Base-by-base conservation (phyloP, 805 yeast genomes). In the Ogataea degrootiae region DNA sequence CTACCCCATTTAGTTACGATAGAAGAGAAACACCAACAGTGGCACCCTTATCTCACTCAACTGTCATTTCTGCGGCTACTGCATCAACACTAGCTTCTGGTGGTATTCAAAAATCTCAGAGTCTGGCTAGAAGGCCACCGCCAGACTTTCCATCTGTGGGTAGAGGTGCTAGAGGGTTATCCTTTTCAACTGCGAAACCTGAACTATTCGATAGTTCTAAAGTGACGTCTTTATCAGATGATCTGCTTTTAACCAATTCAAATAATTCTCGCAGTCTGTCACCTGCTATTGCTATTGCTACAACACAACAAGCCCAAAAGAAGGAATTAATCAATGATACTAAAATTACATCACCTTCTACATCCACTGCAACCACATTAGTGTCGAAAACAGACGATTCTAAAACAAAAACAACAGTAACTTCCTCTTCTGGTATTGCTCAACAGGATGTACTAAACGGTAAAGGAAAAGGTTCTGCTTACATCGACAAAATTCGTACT, bases 71-170 rank as follows among this genome's bases (percentile, higher is more conserved):
- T 3, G 54, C 46, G 2, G 49, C 56, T 14, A 33, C 45, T 12
- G 31, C 31, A 26, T 11, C 12, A 26, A 9, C 9, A 3, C 12
- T 26, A 9, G 31, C 4, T 26, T 26, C 31, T 26, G 31, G 31
- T 26, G 12, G 31, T 26, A 26, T 11, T 26, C 31, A 26, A 11
- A 9, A 26, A 11, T 26, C 31, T 9, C 31, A 26, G 5, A 11
- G 31, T 26, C 21, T 26, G 34, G 22, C n/a, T 39, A 57, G 68
- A 49, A 61, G 75, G 47, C 75, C 74, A 14, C 75, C 75, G 2
- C 74, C 74, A 1, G 67, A 60, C 34, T 62, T 60, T 38, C 68
- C 68, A 15, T 57, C 69, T 2, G 63, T 71, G 7, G 70, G 69
- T 2, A 60, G 76, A 45, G 64, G 59, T 16, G 64, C 68, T 5